Evolutionary conservation across 2,329 filamentous ascomycete genomes (phyloP), one percentile per base, ranked within the genome.

Genomic region (Alternaria postmessia): DNA sequence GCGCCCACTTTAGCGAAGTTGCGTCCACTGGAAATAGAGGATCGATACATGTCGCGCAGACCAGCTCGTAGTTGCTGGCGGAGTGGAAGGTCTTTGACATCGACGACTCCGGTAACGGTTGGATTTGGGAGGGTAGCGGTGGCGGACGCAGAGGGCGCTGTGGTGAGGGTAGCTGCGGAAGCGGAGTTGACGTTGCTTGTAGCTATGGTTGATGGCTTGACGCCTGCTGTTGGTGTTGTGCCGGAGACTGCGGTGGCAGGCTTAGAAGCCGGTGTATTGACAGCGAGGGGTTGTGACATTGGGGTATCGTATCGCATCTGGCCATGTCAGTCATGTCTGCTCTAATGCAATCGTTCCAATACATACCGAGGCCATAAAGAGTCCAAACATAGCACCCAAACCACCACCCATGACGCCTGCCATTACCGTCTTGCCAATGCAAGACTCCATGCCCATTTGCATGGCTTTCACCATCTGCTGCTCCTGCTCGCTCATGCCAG

Each of bases 271-370:
- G 61, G 61, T n/a, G 60, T 54, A 67, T 75, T 80, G 11, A 71
- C 62, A 24, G 73, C 67, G 38, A 76, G 70, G 9, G 75, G 75
- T 57, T 75, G 79, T 38, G 84, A 90, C 80, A 93, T 90, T 60
- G 94, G 92, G 0, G 94, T 97, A 78, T 99, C 95, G 86, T 99
- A 99, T 80, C 93, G 91, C 95, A 99, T 99, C 93, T 96, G 64
- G 51, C 9, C 11, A 30, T 54, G 18, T 63, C 30, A 57, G 44
- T 38, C 36, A 38, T 30, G 32, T 39, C 9, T 30, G 41, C 38
- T 30, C 14, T 43, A 22, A 20, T 30, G 38, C 54, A 28, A 49
- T 41, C 11, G 38, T 39, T 52, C 9, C 18, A 4, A 62, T 32
- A 84, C 90, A 65, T 88, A 96, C 93, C 74, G 92, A 95, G 61